These are phyloP conservation scores for Dictyostelium firmibasis DNA, from an alignment of 78 protist genomes.

Conservation along the genomic window DNA sequence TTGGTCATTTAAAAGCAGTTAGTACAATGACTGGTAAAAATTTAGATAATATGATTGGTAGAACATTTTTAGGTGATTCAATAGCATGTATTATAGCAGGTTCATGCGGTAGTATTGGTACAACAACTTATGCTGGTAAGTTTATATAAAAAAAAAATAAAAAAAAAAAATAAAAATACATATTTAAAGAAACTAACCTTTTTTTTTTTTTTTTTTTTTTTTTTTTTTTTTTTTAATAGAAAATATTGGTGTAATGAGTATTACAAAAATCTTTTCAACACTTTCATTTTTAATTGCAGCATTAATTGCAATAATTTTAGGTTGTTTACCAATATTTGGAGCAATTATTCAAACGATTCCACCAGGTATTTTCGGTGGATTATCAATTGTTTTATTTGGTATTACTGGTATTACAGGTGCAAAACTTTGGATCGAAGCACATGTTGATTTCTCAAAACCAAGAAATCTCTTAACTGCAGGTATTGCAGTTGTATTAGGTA, in stretches of 20 bases:
- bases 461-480: constrained; percentile 38
- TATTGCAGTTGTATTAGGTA: constrained; percentile 19
- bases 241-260: constrained; percentile 65
- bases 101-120: constrained; percentile 13
- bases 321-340: constrained; percentile 21
- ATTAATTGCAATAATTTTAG: constrained; percentile 12
- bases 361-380: constrained; percentile 47
- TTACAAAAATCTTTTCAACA: constrained; percentile 18
- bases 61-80: constrained; percentile 39
- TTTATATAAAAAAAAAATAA: too few relatives aligned
- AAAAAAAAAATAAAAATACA: too few relatives aligned
- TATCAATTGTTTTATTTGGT: constrained; percentile 40
- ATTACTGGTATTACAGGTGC: constrained; percentile 35
- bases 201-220: too few relatives aligned
- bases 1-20: constrained; percentile 47
- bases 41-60: constrained; percentile 10
- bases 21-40: constrained; percentile 36
- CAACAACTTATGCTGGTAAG: constrained; percentile 23
- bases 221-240: background rate
- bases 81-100: constrained; percentile 19
- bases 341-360: constrained; percentile 34
- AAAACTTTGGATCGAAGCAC: background rate
- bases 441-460: constrained; percentile 24
- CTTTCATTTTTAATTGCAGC: constrained; percentile 1
- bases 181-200: too few relatives aligned